These are phyloP conservation scores for Cornus suecica DNA, from an alignment of 148 eudicot species.

Conservation along the genomic window DNA sequence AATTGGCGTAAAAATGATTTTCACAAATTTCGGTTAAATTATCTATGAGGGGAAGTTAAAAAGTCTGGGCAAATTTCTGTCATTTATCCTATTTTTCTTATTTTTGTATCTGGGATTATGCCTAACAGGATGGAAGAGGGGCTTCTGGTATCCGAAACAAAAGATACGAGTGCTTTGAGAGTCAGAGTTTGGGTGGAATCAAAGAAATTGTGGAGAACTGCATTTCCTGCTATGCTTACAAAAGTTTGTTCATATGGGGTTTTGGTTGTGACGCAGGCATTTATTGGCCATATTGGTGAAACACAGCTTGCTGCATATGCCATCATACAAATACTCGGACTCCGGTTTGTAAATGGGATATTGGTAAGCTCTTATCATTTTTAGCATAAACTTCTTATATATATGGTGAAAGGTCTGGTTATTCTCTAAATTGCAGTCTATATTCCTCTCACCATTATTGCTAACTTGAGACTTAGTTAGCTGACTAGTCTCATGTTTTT, in stretches of 20 bases:
- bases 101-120: no score
- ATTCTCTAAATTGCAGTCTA: no score
- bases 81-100: no score
- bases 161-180: conserved; percentile 28
- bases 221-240: conserved; percentile 54
- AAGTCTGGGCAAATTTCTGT: no score
- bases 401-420: no score
- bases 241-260: conserved; percentile 52
- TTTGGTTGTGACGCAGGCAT: conserved; percentile 59
- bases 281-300: conserved; percentile 52
- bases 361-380: conserved; percentile 39
- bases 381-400: not conserved
- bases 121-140: conserved; percentile 30
- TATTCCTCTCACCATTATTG: no score
- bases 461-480: no score
- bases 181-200: conserved; percentile 47
- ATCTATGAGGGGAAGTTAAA: no score
- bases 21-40: no score
- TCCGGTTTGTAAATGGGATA: conserved; percentile 57
- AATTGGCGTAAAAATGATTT: no score
- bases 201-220: conserved; percentile 59
- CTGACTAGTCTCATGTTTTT: not conserved
- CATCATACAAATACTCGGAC: conserved; percentile 49
- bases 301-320: conserved; percentile 75
- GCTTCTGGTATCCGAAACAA: conserved; percentile 26